Base-by-base conservation (phyloP, 2,329 filamentous ascomycete species). In the Rhynchosporium graminicola region DNA sequence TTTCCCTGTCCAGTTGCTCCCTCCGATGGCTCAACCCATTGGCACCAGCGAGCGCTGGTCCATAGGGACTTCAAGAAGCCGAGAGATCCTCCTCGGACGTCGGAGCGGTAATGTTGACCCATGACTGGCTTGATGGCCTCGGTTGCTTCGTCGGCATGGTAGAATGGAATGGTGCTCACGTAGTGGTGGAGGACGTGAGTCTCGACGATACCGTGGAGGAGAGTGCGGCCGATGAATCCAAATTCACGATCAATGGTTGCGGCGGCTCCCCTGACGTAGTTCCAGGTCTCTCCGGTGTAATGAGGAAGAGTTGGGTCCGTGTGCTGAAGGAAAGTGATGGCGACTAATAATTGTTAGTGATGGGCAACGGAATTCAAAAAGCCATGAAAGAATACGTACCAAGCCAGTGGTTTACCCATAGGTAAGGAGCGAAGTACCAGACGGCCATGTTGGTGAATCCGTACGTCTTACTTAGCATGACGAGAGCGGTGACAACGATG, bases 401-500 rank as follows among this genome's bases (percentile, higher is more conserved):
- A 61, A 98, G 89, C 94, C 94, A 98, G 86, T 97, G 92, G 85
- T 98, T 96, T 61, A 97, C 93, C 94, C 94, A 97, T 65, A 97
- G 83, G 77, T 98, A 99, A 43, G 95, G 95, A 63, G 96, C 75
- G 74, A 93, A 87, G 80, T 99, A 99, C 94, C 95, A 98, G 67
- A 99, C 89, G 64, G 90, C 80, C 76, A 98, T 82, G 82, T 97
- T 98, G 75, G 81, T 76, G 82, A 87, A 94, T 74, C 95, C 95
- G 71, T 88, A 97, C 61, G 78, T 90, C 77, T 87, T 87, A 72
- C 87, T 87, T 68, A 97, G 80, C 72, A 82, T 83, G 57, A 78
- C 80, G 64, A 82, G 79, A 61, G 80, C 79, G 61, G 83, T 84
- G 72, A 95, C 80, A 65, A 80, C 78, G 57, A 86, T 76, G 61